Conservation (phyloP, 768 basidiomycete species). For the Pulveroboletus sp. region DNA sequence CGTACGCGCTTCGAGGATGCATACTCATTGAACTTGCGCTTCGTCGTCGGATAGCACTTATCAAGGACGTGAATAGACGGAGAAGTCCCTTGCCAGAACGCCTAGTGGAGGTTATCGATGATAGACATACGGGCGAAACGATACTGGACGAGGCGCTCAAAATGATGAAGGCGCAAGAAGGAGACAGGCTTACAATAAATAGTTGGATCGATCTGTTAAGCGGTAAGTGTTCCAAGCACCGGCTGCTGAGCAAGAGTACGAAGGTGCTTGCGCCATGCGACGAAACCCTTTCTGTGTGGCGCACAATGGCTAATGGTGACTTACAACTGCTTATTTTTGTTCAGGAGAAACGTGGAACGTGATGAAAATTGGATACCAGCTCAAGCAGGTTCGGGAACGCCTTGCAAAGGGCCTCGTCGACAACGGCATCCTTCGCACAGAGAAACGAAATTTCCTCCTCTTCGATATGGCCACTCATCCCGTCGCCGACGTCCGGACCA, state of each 20-base stretch:
- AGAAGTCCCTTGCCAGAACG: conserved; percentile 76
- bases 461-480: conserved; percentile 99
- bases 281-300: too few relatives aligned
- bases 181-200: conserved; percentile 57
- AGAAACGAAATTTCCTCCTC: conserved; percentile 96
- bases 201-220: conserved; percentile 94
- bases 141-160: conserved; percentile 92
- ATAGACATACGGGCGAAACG: conserved; percentile 91
- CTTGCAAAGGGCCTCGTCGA: conserved; percentile 96
- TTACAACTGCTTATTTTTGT: neutral
- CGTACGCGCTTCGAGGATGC: conserved; percentile 96
- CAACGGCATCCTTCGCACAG: conserved; percentile 97
- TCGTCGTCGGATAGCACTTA: conserved; percentile 88
- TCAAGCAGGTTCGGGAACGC: conserved; percentile 97
- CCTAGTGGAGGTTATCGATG: conserved; percentile 87
- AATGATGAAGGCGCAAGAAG: conserved; percentile 85
- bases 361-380: conserved; percentile 98
- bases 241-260: neutral
- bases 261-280: neutral
- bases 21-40: conserved; percentile 96
- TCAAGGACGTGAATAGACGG: conserved; percentile 72
- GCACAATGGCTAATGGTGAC: neutral
- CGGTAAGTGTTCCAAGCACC: conserved; percentile 43
- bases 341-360: conserved; percentile 99
- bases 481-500: conserved; percentile 86